Evolutionary conservation across 2,329 filamentous ascomycete genomes (phyloP).

Genomic region (Lecanicillium sp.): DNA sequence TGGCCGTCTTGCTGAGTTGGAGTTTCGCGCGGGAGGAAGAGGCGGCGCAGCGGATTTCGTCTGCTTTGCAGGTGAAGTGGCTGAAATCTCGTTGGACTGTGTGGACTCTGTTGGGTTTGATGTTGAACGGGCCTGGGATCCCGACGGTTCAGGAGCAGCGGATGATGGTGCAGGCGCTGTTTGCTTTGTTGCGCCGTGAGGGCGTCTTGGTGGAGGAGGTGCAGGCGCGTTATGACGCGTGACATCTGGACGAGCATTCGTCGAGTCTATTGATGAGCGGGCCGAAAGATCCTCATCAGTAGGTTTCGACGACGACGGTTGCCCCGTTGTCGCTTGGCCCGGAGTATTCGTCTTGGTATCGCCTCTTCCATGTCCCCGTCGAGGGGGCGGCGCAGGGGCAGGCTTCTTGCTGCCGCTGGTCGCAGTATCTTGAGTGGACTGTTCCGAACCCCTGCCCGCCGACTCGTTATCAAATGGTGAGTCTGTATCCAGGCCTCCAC

Average conservation of each 20-base stretch:
- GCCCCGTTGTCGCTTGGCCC: slow-evolving; percentile 5
- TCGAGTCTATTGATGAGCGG: slow-evolving; percentile 43
- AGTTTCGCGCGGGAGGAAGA: slow-evolving; percentile 35
- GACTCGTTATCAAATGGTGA: slow-evolving; percentile 16
- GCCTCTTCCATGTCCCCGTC: slow-evolving; percentile 35
- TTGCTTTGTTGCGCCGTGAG: slow-evolving; percentile 28
- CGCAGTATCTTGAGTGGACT: slow-evolving; percentile 36
- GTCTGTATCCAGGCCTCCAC: slow-evolving; percentile 27
- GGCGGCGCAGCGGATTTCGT: slow-evolving; percentile 25
- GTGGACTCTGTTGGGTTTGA: background rate
- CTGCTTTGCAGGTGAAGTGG: slow-evolving; percentile 1
- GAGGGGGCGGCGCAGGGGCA: slow-evolving; percentile 43
- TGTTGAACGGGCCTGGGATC: background rate
- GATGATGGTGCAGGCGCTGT: slow-evolving; percentile 14
- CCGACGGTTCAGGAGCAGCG: slow-evolving; percentile 8
- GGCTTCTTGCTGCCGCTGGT: slow-evolving; percentile 29
- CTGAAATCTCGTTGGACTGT: background rate
- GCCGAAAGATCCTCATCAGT: slow-evolving; percentile 29
- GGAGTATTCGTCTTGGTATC: slow-evolving; percentile 29
- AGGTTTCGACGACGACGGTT: slow-evolving; percentile 11
- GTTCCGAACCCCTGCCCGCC: slow-evolving; percentile 22
- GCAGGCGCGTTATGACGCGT: slow-evolving; percentile 35
- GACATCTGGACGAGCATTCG: slow-evolving; percentile 36
- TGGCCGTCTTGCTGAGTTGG: slow-evolving; percentile 33
- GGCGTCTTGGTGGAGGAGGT: slow-evolving; percentile 48